Conservation (phyloP, 1,284 basidiomycete genomes). For the Cutaneotrichosporon spelunceum region DNA sequence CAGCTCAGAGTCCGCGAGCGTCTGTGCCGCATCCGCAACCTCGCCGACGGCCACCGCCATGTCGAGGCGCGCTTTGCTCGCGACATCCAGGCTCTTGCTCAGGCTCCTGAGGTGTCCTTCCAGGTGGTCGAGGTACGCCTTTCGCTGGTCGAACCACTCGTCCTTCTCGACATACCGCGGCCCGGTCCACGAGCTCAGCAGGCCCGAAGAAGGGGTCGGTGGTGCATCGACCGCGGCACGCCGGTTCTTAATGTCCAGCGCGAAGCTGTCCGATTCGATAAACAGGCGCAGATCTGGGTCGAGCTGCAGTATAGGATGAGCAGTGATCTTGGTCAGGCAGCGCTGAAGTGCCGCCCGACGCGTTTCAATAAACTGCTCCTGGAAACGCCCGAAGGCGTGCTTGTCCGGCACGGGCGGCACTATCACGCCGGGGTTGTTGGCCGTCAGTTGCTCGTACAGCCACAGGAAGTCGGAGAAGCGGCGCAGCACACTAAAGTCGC, state of each 20-base stretch:
- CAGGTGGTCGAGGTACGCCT: conserved; percentile 77
- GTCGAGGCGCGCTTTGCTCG: conserved; percentile 76
- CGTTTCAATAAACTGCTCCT: conserved; percentile 80
- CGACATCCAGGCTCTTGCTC: conserved; percentile 76
- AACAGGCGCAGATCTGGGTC: conserved; percentile 82
- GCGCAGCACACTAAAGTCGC: conserved; percentile 81
- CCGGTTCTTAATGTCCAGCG: conserved; percentile 63
- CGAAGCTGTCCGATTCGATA: conserved; percentile 79
- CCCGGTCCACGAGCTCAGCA: conserved; percentile 75
- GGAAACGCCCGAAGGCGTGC: conserved; percentile 82
- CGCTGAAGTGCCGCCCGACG: conserved; percentile 79
- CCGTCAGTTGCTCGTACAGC: conserved; percentile 84
- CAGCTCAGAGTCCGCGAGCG: conserved; percentile 70
- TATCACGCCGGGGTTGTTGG: conserved; percentile 94
- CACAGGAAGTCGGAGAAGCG: conserved; percentile 97
- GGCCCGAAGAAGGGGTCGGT: conserved; percentile 50
- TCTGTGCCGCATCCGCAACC: conserved; percentile 65
- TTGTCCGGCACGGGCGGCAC: conserved; percentile 97
- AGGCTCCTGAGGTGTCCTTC: conserved; percentile 83
- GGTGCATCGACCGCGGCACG: conserved; percentile 12
- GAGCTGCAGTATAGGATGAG: conserved; percentile 79
- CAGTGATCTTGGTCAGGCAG: conserved; percentile 81
- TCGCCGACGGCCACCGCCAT: conserved; percentile 65
- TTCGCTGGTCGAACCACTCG: conserved; percentile 94
- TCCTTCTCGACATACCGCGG: conserved; percentile 89